Evolutionary conservation across 208 protist species (phyloP), one percentile per base, ranked within the genome.

Genomic region (Wallacemonas sp.): DNA sequence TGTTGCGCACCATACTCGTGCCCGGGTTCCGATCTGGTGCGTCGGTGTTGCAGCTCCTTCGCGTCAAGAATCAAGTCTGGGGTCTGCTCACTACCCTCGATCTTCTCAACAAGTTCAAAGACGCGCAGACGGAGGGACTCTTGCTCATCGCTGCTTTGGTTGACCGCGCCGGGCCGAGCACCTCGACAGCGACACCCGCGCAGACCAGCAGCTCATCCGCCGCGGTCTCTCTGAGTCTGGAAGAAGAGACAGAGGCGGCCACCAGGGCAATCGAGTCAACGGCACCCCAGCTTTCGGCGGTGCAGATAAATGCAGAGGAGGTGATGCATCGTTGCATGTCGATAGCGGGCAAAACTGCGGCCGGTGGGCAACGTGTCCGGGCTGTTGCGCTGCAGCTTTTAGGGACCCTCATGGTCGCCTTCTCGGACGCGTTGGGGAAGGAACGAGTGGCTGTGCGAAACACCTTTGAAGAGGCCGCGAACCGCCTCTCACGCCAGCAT

Each of bases 111-210:
- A 69, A 59, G 54, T 56, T 69, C 58, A 63, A 56, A 17, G 70
- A 72, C 38, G 41, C 55, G 36, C 81, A 79, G 39, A 30, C 70
- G 24, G 78, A 77, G 53, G 68, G 72, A 39, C 46, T 84, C 38
- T 31, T 53, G 31, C 60, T 84, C 19, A 19, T 88, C 51, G 27
- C 26, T 26, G 64, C 30, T 22, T 14, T 88, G 9, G 14, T 41
- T 14, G 24, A n/a, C 36, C 19, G 14, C 14, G n/a, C 24, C 14
- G 5, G 34, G 11, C 5, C 56, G 8, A 27, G 12, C 12, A 8
- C 6, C 38, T 26, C 47, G 24, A 21, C 53, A 69, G 24, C 36
- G n/a, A n/a, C n/a, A n/a, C n/a, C n/a, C n/a, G n/a, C n/a, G n/a
- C n/a, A n/a, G n/a, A n/a, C n/a, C n/a, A n/a, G n/a, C n/a, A n/a